Evolutionary conservation across 352 stramenopile species (phyloP).

Genomic region (Phytophthora pluvialis): DNA sequence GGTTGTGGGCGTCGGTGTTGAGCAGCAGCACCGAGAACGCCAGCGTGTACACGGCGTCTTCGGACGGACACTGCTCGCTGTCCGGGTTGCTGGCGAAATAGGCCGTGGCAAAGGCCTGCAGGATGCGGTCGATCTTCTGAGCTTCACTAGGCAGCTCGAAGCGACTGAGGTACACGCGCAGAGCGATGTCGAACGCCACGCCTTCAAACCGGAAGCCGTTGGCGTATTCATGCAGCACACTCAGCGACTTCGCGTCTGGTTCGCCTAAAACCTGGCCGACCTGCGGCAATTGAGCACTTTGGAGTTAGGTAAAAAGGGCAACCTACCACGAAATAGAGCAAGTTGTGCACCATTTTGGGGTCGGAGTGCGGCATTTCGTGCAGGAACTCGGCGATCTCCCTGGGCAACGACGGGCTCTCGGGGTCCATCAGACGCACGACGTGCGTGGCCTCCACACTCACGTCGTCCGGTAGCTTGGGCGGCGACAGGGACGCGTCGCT

Average conservation of each 20-base stretch:
- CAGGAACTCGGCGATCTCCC: constrained; percentile 68
- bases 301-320: background rate
- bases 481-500: constrained; percentile 22
- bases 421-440: constrained; percentile 54
- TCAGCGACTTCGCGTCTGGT: constrained; percentile 60
- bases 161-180: constrained; percentile 75
- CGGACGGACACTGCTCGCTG: constrained; percentile 59
- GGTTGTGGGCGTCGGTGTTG: constrained; percentile 85
- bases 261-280: constrained; percentile 73
- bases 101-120: constrained; percentile 77
- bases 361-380: constrained; percentile 72
- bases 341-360: constrained; percentile 57
- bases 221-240: constrained; percentile 75
- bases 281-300: constrained; percentile 29
- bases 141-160: constrained; percentile 78
- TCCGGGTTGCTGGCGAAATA: constrained; percentile 66
- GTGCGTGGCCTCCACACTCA: constrained; percentile 31
- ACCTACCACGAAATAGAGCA: background rate
- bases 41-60: constrained; percentile 81
- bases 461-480: constrained; percentile 16
- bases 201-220: constrained; percentile 70
- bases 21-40: constrained; percentile 81
- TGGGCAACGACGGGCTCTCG: constrained; percentile 55
- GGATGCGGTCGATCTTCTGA: constrained; percentile 88
- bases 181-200: constrained; percentile 66